Conservation (phyloP, 2,329 filamentous ascomycete genomes). For the Fusarium buharicum region DNA sequence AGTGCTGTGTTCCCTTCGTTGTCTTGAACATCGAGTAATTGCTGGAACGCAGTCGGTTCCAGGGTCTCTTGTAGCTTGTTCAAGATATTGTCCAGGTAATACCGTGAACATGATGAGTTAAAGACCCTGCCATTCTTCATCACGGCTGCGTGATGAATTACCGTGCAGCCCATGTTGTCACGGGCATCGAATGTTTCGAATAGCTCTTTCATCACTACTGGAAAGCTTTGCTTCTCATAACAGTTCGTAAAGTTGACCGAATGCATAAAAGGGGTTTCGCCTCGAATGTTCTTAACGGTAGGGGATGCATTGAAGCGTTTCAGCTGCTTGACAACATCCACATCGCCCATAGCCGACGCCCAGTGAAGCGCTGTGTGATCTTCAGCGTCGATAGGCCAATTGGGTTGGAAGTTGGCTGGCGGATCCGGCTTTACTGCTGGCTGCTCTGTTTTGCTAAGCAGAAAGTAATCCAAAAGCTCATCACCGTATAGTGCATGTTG, state of each 20-base stretch:
- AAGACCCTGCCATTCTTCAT: slow-evolving; percentile 83
- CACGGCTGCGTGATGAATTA: slow-evolving; percentile 93
- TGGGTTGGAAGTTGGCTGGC: slow-evolving; percentile 85
- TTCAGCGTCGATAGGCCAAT: slow-evolving; percentile 93
- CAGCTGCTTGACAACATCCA: slow-evolving; percentile 89
- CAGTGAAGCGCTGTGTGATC: slow-evolving; percentile 94
- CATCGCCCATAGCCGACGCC: slow-evolving; percentile 96
- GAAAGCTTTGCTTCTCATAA: slow-evolving; percentile 92
- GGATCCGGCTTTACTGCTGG: slow-evolving; percentile 79
- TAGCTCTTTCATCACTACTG: slow-evolving; percentile 82
- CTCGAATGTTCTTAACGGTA: slow-evolving; percentile 74
- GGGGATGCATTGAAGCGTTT: slow-evolving; percentile 82
- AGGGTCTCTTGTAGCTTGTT: slow-evolving; percentile 85
- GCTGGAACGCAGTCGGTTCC: slow-evolving; percentile 79
- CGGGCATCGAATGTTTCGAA: slow-evolving; percentile 82
- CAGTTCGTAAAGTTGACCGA: slow-evolving; percentile 97
- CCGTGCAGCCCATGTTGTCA: slow-evolving; percentile 84
- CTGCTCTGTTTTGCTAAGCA: slow-evolving; percentile 83
- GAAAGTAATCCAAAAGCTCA: slow-evolving; percentile 94
- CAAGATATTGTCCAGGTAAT: slow-evolving; percentile 91
- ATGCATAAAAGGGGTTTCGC: slow-evolving; percentile 93
- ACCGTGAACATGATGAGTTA: slow-evolving; percentile 88
- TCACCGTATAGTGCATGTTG: slow-evolving; percentile 93
- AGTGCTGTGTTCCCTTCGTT: slow-evolving; percentile 88
- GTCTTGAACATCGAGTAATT: slow-evolving; percentile 84